Evolutionary conservation across 345 rosid species (phyloP), one percentile per base, ranked within the genome.

Genomic region (Odontarrhena argentea): DNA sequence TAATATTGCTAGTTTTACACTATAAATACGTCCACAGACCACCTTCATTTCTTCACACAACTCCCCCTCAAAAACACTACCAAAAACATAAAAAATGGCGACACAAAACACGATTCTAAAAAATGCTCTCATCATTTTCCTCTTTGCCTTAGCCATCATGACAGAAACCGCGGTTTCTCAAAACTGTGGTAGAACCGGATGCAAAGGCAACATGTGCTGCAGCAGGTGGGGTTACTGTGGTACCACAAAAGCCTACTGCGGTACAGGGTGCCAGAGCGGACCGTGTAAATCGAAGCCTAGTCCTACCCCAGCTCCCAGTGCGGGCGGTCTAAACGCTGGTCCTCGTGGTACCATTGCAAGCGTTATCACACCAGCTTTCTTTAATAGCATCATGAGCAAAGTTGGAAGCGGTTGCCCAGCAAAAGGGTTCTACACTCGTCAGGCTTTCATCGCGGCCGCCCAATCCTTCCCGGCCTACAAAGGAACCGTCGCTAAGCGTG

Each of bases 361-460:
- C 12, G 60, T 82, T 28, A 81, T 86, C 1, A 82, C 88, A 9
- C 9, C 74, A 2, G 76, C 58, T 1, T 86, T 86, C 57, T 86
- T 86, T 47, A 64, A 80, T 10, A 77, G 82, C 9, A 83, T 83
- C 35, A 71, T 71, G 47, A 67, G 67, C 34, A 67, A 75, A 37
- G 82, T 79, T 0, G 74, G 57, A 9, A 26, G 52, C 1, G 67
- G 56, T 25, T 84, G 89, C 37, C 79, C 64, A 1, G 89, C 84
- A 2, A 80, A 70, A 74, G 80, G 70, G 14, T 84, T 84, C 49
- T 84, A 84, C 67, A 65, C 86, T 12, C 79, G 83, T 7, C 65
- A 44, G 13, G 73, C 74, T 15, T 80, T 80, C 55, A 45, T 80
- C 6, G 14, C 60, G 7, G 79, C 83, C 2, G 35, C 63, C 42